phyloP scores from a whole-genome alignment of 1,139 yeast genomes.

The Pichia sp. region DNA sequence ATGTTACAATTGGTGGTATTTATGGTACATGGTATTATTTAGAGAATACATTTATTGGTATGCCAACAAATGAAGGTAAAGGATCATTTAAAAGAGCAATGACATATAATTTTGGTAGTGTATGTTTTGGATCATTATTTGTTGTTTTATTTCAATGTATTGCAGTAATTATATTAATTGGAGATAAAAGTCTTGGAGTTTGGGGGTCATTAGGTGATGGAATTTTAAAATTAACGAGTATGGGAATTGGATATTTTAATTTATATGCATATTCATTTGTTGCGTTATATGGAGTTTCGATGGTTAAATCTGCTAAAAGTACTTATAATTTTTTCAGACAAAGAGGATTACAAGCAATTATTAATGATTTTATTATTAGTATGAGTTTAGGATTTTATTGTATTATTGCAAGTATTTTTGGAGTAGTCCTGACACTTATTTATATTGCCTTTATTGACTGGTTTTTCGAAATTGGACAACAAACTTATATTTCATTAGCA shows the following conservation, averaged over 20 bases:
- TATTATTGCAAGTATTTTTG: conserved; percentile 60
- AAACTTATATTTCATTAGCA: conserved; percentile 65
- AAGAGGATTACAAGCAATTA: conserved; percentile 57
- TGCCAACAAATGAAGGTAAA: conserved; percentile 73
- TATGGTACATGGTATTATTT: conserved; percentile 88
- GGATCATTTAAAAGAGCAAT: conserved; percentile 80
- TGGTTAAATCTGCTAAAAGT: conserved; percentile 67
- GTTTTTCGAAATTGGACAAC: conserved; percentile 50
- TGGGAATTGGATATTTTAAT: conserved; percentile 58
- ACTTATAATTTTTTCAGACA: conserved; percentile 69
- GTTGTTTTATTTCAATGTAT: conserved; percentile 66
- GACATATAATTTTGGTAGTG: conserved; percentile 85
- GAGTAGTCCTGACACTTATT: conserved; percentile 64
- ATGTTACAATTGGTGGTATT: conserved; percentile 77
- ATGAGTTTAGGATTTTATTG: conserved; percentile 71
- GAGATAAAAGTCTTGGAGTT: conserved; percentile 19
- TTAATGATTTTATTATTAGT: conserved; percentile 74
- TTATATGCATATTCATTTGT: conserved; percentile 84
- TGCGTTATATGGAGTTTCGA: conserved; percentile 79
- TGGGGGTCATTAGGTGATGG: conserved; percentile 58
- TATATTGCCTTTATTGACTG: conserved; percentile 38
- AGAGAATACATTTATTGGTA: conserved; percentile 70
- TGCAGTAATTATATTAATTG: conserved; percentile 18
- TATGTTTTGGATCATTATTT: conserved; percentile 80
- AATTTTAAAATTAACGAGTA: conserved; percentile 29